A percentile compares a stretch with the other conserved stretches of the same genome.
Evolutionary conservation across 805 yeast species (phyloP).

Genomic region (Komagataella mondaviorum): DNA sequence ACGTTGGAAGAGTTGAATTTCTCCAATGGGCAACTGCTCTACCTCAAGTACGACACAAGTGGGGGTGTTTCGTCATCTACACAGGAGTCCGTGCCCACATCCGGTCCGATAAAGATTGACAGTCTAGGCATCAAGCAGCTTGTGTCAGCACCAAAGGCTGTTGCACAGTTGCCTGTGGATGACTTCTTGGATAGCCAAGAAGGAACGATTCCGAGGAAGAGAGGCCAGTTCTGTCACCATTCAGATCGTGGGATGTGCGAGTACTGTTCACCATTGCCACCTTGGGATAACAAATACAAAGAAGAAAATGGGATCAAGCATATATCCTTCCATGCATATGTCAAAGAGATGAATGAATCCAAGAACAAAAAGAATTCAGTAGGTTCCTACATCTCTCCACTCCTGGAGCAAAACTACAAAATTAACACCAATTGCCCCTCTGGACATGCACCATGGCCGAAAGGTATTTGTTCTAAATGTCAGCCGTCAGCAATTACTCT

Average conservation of each 20-base stretch:
- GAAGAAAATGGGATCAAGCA: slow-evolving; percentile 74
- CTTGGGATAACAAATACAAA: slow-evolving; percentile 78
- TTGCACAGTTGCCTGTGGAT: slow-evolving; percentile 53
- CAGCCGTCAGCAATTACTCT: slow-evolving; percentile 93
- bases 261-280: slow-evolving; percentile 89
- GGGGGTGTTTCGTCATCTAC: not conserved
- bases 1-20: slow-evolving; percentile 30
- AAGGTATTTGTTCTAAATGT: slow-evolving; percentile 89
- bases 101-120: not conserved
- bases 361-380: slow-evolving; percentile 46
- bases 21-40: slow-evolving; percentile 49
- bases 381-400: slow-evolving; percentile 69
- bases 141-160: slow-evolving; percentile 1
- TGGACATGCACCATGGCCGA: slow-evolving; percentile 92
- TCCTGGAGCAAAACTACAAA: slow-evolving; percentile 55
- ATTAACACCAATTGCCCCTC: slow-evolving; percentile 53
- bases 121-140: not conserved
- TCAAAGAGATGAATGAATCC: slow-evolving; percentile 56
- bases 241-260: slow-evolving; percentile 96
- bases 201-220: slow-evolving; percentile 61
- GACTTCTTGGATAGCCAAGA: slow-evolving; percentile 43
- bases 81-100: not conserved
- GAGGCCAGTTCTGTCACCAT: slow-evolving; percentile 64
- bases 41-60: slow-evolving; percentile 21
- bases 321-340: slow-evolving; percentile 71